These are phyloP conservation scores for Miscanthus lutarioriparius DNA, from an alignment of 176 grass and related monocot genomes.

Conservation along the genomic window DNA sequence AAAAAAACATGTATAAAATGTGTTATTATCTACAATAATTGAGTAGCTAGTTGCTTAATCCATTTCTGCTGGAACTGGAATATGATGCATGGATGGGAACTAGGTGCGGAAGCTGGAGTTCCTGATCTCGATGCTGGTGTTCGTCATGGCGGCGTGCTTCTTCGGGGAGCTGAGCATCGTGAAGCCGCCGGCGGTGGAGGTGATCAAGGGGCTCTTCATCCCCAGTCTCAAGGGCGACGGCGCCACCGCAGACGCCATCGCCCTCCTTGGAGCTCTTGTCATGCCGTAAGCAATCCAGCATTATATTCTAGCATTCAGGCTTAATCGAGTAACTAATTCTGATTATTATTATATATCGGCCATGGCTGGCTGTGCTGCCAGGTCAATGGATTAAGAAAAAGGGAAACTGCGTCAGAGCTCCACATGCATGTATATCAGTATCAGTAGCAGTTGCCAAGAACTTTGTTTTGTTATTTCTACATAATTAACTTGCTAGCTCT, in stretches of 20 bases:
- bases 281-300: conserved; percentile 68
- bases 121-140: conserved; percentile 57
- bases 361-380: not conserved
- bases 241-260: conserved; percentile 75
- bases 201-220: conserved; percentile 74
- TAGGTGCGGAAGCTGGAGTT: conserved; percentile 74
- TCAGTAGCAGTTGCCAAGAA: not conserved
- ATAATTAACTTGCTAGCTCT: not conserved
- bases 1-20: not conserved
- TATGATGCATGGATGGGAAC: rapidly evolving
- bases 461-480: not conserved
- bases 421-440: not conserved
- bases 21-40: not conserved
- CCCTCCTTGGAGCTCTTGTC: conserved; percentile 77
- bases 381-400: not conserved
- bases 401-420: not conserved
- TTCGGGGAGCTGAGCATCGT: conserved; percentile 78
- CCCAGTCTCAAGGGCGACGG: conserved; percentile 57
- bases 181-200: conserved; percentile 70
- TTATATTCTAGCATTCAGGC: not conserved
- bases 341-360: not conserved
- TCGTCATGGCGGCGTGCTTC: conserved; percentile 80
- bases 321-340: not conserved
- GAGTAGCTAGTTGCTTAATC: not conserved
- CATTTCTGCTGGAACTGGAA: too few relatives aligned